Conservation (phyloP, 1,284 basidiomycete genomes). For the Rhodotorula sp. region DNA sequence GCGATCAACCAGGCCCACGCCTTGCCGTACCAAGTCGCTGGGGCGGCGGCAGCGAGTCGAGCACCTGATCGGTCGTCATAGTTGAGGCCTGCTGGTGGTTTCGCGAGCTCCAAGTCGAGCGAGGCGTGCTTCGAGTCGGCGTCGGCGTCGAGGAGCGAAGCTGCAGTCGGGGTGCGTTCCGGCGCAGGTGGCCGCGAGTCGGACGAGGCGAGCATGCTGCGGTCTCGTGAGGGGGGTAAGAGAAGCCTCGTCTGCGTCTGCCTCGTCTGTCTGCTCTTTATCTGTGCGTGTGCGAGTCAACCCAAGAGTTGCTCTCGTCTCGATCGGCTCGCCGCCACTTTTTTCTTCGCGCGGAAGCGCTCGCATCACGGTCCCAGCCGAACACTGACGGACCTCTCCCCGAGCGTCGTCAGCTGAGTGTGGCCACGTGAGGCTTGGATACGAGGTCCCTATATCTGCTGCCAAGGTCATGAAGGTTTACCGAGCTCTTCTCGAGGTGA, state of each 20-base stretch:
- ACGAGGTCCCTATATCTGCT: too few species aligned
- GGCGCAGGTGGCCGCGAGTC: neutral
- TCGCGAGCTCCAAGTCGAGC: neutral
- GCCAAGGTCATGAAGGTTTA: too few species aligned
- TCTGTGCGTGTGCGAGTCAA: neutral
- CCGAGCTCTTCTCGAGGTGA: neutral
- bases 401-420: too few species aligned
- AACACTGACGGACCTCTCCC: too few species aligned
- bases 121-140: neutral
- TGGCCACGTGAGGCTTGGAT: too few species aligned
- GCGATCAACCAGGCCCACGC: constrained; percentile 13
- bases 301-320: neutral
- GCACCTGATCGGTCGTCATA: neutral
- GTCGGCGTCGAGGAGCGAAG: constrained; percentile 5
- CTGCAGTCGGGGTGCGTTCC: neutral
- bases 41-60: neutral
- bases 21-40: constrained; percentile 5
- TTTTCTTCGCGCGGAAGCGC: neutral
- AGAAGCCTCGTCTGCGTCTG: neutral
- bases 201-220: too few species aligned
- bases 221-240: too few species aligned
- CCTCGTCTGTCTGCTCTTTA: neutral
- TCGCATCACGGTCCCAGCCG: neutral
- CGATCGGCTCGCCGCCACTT: too few species aligned
- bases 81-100: neutral